Evolutionary conservation across 108 stramenopile species (phyloP).

Genomic region (Aurantiochytrium sp.): DNA sequence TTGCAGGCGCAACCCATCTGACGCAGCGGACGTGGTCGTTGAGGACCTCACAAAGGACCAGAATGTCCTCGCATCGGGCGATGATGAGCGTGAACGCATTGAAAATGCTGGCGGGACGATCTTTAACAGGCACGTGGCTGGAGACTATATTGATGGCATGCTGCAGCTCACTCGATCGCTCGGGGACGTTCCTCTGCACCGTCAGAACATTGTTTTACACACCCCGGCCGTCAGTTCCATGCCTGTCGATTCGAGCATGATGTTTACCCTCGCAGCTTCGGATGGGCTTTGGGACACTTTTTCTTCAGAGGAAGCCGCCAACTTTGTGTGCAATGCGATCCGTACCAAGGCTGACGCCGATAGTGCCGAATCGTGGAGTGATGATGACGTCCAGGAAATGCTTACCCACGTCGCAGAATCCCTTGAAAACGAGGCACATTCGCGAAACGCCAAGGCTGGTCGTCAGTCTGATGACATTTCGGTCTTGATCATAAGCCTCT

Average conservation of each 20-base stretch:
- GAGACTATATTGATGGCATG: conserved; percentile 6
- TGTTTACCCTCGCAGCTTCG: neutral
- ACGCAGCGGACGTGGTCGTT: neutral
- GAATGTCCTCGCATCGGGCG: neutral
- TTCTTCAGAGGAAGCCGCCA: neutral
- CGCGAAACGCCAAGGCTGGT: neutral
- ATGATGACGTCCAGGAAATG: neutral
- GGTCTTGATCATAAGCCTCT: neutral
- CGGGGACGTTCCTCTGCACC: conserved; percentile 4
- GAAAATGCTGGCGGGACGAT: neutral
- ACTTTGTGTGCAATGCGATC: neutral
- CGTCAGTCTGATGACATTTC: neutral
- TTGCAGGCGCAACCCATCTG: neutral
- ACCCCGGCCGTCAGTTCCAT: neutral
- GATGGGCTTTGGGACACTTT: neutral
- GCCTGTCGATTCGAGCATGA: neutral
- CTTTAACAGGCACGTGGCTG: neutral
- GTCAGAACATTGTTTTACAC: neutral
- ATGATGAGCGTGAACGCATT: neutral
- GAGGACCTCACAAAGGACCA: neutral
- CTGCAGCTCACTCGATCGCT: neutral
- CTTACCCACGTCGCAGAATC: neutral
- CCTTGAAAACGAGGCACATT: neutral
- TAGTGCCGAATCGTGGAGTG: neutral
- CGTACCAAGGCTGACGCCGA: neutral